These are phyloP conservation scores for Hyparrhenia diplandra DNA, from an alignment of 176 grass and related monocot species.

Conservation along the genomic window DNA sequence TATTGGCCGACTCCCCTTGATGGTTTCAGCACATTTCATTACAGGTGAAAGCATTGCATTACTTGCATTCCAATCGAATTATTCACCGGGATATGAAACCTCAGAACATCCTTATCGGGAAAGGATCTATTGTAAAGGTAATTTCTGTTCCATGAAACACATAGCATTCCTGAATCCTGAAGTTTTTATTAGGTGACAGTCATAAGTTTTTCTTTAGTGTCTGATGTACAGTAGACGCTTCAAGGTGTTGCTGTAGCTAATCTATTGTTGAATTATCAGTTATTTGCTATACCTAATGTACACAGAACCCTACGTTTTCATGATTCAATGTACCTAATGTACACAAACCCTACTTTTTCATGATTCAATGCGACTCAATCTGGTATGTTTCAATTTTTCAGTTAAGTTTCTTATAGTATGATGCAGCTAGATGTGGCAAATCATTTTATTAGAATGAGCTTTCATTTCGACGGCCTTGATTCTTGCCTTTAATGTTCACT, in stretches of 20 bases:
- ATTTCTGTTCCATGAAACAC: not conserved
- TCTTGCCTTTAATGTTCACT: not conserved
- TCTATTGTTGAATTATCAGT: no score
- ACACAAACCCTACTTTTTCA: not conserved
- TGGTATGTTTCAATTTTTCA: not conserved
- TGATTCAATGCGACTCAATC: not conserved
- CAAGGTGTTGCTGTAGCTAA: not conserved
- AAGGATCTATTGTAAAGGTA: slow-evolving; percentile 96
- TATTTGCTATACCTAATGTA: not conserved
- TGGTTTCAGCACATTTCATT: slow-evolving; percentile 16
- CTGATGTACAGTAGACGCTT: not conserved
- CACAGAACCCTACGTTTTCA: not conserved
- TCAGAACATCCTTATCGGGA: slow-evolving; percentile 94
- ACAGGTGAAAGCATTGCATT: slow-evolving; percentile 86
- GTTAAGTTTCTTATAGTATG: not conserved
- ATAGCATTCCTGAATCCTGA: not conserved
- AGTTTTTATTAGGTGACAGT: not conserved
- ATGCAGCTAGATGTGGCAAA: not conserved
- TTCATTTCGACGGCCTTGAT: not conserved
- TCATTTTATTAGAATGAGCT: not conserved
- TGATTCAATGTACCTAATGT: not conserved
- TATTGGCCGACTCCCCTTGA: slow-evolving; percentile 25
- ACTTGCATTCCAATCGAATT: slow-evolving; percentile 93
- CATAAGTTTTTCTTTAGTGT: not conserved
- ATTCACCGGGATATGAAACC: slow-evolving; percentile 99